These are phyloP conservation scores for Ceratobasidium sp. DNA, from an alignment of 1,284 basidiomycete genomes.

Conservation along the genomic window DNA sequence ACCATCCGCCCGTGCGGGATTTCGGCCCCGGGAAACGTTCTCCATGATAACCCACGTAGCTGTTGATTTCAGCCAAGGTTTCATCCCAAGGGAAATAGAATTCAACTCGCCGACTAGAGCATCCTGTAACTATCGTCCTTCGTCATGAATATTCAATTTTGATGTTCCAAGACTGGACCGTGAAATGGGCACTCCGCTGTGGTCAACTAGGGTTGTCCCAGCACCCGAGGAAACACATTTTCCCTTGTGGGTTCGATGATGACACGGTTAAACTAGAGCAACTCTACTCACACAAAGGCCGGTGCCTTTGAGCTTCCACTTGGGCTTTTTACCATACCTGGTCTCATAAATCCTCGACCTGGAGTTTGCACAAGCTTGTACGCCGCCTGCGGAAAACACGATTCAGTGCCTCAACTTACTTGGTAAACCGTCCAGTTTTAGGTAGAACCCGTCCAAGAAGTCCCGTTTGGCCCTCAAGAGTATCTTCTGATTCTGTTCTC, in stretches of 20 bases:
- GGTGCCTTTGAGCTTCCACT: conserved; percentile 7
- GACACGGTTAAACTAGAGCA: not conserved
- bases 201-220: conserved; percentile 9
- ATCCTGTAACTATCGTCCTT: conserved; percentile 9
- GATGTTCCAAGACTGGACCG: not conserved
- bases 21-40: not conserved
- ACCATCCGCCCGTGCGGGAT: not conserved
- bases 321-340: conserved; percentile 2
- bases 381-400: not conserved
- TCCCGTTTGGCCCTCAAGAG: not conserved
- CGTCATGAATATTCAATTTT: conserved; percentile 6
- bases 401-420: not conserved
- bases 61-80: not conserved
- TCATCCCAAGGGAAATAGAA: not conserved
- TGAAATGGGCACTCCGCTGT: conserved; percentile 11
- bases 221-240: conserved; percentile 14
- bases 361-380: not conserved
- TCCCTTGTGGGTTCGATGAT: not conserved
- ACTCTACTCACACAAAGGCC: not conserved
- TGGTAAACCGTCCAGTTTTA: conserved; percentile 13
- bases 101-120: conserved; percentile 13
- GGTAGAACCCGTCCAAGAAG: not conserved
- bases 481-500: not conserved
- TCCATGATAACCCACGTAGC: conserved; percentile 18
- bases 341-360: conserved; percentile 6